A percentile compares a stretch with the other conserved stretches of the same genome.
phyloP scores from a whole-genome alignment of 169 alveolate species.

The Eimeria maxima region DNA sequence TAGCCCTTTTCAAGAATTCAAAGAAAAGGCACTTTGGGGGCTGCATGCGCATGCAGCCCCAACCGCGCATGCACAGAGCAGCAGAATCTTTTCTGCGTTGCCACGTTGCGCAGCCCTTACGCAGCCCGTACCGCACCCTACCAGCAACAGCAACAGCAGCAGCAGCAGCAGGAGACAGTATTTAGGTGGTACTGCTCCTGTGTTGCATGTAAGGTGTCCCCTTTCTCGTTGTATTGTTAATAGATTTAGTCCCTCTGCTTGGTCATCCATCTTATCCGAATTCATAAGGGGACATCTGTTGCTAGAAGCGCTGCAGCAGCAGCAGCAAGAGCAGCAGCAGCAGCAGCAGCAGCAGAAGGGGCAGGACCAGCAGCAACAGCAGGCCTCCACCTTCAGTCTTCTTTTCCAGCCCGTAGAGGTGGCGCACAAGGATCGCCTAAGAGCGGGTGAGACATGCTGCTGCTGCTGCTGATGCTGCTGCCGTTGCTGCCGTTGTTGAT shows the following conservation, averaged over 20 bases:
- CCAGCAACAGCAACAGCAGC: not conserved
- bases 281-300: not conserved
- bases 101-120: slow-evolving; percentile 25
- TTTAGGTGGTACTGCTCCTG: not conserved
- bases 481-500: not conserved
- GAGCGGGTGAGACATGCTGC: not conserved
- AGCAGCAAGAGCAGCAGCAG: not conserved
- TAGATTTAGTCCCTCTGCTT: slow-evolving; percentile 21
- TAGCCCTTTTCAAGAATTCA: not conserved
- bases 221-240: slow-evolving; percentile 22
- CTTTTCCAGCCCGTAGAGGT: not conserved
- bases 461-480: not conserved
- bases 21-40: not conserved
- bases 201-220: slow-evolving; percentile 36
- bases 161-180: not conserved
- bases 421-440: not conserved
- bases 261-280: slow-evolving; percentile 8
- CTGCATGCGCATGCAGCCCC: slow-evolving; percentile 16
- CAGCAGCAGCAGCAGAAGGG: not conserved
- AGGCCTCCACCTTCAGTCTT: too few species aligned
- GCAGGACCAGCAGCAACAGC: not conserved
- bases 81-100: not conserved
- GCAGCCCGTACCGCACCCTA: not conserved
- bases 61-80: not conserved
- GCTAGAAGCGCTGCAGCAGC: not conserved